Conservation (phyloP, 768 basidiomycete species). For the Russula vinacea region DNA sequence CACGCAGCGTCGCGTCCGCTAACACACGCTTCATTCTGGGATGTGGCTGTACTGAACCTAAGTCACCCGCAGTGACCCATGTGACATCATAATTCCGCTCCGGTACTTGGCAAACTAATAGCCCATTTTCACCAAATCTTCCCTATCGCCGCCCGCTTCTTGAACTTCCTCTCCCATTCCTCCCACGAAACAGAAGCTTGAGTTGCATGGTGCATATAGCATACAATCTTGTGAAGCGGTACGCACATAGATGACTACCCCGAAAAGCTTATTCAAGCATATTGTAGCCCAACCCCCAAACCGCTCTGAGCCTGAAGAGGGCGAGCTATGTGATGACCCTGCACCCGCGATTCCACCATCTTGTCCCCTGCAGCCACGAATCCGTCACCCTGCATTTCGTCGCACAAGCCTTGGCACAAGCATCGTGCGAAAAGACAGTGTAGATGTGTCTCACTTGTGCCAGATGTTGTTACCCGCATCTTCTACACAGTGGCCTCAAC, state of each 20-base stretch:
- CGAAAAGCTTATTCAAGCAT: conserved; percentile 34
- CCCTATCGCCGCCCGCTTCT: conserved; percentile 48
- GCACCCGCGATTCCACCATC: conserved; percentile 22
- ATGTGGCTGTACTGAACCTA: too few species aligned
- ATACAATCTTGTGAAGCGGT: conserved; percentile 31
- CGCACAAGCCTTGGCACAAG: too few species aligned
- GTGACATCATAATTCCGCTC: too few species aligned
- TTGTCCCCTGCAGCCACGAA: conserved; percentile 22
- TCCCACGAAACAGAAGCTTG: conserved; percentile 41
- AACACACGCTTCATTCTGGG: too few species aligned
- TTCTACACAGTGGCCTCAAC: too few species aligned
- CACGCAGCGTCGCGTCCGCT: too few species aligned
- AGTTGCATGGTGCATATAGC: conserved; percentile 21
- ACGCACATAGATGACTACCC: conserved; percentile 34
- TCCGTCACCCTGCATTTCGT: too few species aligned
- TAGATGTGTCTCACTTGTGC: too few species aligned
- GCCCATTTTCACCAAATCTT: conserved; percentile 44
- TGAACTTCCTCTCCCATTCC: conserved; percentile 43
- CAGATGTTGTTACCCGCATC: too few species aligned
- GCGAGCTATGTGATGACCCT: conserved; percentile 46
- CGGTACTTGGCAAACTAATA: conserved; percentile 42
- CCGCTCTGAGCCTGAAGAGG: conserved; percentile 47
- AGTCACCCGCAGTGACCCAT: too few species aligned
- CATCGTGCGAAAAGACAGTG: too few species aligned
- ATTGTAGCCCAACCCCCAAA: conserved; percentile 30